Evolutionary conservation across 1,284 basidiomycete genomes (phyloP), one percentile per base, ranked within the genome.

Genomic region (Ustilago tritici): DNA sequence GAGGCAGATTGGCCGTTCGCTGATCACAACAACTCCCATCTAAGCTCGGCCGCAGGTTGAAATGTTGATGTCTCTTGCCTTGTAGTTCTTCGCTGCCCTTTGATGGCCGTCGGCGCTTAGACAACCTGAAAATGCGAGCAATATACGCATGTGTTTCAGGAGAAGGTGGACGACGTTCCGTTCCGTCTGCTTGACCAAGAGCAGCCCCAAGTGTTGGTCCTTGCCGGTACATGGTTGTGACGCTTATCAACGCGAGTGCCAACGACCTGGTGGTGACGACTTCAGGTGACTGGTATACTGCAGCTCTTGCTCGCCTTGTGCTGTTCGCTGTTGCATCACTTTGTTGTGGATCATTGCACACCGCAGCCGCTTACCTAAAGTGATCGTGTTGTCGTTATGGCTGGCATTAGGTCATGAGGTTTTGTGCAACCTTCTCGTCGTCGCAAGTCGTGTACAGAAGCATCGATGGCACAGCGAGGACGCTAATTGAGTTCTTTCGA

Each of bases 41-140:
- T 49, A 32, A 23, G 40, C 47, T 53, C 36, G 65, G 58, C 59
- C 55, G 60, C 59, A 49, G 65, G 55, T 23, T 46, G 41, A 50
- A 23, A 6, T 46, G 43, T 46, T 46, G 8, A 1, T n/a, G 43
- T 19, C 11, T 46, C 43, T 46, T 46, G n/a, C 43, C 19, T 46
- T 6, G 7, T 23, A 11, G 43, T 15, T 46, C 43, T 46, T 46
- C 43, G 19, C 43, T 46, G 43, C n/a, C 43, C n/a, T n/a, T 46
- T 46, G 43, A 46, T 19, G 43, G n/a, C 11, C 43, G 17, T 23
- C n/a, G 10, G n/a, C 43, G 43, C 43, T 46, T 46, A 46, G 43
- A n/a, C n/a, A 46, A 19, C 43, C 43, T 46, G 3, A 19, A 46
- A 19, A 46, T 19, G 19, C 3, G 43, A 8, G 43, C 17, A 28